A percentile compares a stretch with the other conserved stretches of the same genome.
Evolutionary conservation across 1,284 basidiomycete species (phyloP).

Genomic region (Coniophora puteana): DNA sequence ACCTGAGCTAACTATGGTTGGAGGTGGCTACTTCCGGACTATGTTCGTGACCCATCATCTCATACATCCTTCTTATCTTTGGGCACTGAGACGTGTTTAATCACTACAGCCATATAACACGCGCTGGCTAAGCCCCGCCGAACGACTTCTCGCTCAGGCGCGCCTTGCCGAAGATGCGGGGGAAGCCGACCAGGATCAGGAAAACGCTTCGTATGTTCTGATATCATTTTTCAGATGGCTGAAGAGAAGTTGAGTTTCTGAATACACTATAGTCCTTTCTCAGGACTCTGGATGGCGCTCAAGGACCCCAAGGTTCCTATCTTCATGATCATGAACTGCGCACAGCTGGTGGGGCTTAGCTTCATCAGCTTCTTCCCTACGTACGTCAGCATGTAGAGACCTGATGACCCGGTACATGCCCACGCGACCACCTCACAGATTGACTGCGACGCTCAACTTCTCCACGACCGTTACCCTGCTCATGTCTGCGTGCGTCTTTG

Average conservation of each 20-base stretch:
- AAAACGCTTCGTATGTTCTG: constrained; percentile 47
- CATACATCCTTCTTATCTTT: too few relatives aligned
- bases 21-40: constrained; percentile 54
- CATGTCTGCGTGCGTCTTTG: constrained; percentile 52
- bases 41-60: constrained; percentile 31
- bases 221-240: background rate
- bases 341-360: constrained; percentile 57
- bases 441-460: constrained; percentile 67
- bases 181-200: constrained; percentile 59
- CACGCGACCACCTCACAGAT: constrained; percentile 27
- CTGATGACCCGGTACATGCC: background rate
- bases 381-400: constrained; percentile 29
- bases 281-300: constrained; percentile 55
- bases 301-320: constrained; percentile 60
- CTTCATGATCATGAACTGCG: constrained; percentile 51
- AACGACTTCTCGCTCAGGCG: constrained; percentile 64
- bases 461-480: constrained; percentile 55
- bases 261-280: constrained; percentile 36
- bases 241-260: background rate
- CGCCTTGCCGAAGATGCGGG: constrained; percentile 75
- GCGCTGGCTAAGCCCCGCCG: constrained; percentile 54
- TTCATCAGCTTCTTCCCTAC: constrained; percentile 77
- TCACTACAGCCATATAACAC: constrained; percentile 58
- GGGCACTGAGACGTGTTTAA: background rate
- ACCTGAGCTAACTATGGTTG: background rate